A percentile compares a stretch with the other conserved stretches of the same genome.
phyloP scores from a whole-genome alignment of 345 rosid genomes.

The Hibiscus mutabilis region DNA sequence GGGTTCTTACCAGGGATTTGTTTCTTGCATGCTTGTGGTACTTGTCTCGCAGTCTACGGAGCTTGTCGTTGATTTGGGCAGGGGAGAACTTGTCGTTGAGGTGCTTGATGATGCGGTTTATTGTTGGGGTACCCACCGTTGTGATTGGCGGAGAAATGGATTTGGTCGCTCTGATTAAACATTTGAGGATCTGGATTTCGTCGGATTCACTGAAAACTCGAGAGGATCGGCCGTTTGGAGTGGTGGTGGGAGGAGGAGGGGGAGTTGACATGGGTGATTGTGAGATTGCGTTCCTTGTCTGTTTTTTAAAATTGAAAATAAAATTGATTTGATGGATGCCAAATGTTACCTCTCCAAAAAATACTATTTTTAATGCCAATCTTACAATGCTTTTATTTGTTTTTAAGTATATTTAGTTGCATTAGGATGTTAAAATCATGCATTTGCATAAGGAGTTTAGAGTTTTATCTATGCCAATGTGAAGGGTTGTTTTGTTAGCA shows the following conservation, averaged over 20 bases:
- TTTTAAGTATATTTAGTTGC: too few relatives aligned
- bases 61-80: constrained; percentile 11
- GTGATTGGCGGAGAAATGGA: neutral
- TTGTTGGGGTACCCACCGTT: neutral
- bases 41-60: constrained; percentile 5
- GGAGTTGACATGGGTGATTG: neutral
- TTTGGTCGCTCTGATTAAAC: constrained; percentile 3
- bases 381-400: too few relatives aligned
- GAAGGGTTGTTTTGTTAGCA: too few relatives aligned
- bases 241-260: neutral
- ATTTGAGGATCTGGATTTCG: constrained; percentile 1
- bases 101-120: neutral
- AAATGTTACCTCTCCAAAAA: too few relatives aligned
- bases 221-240: constrained; percentile 8
- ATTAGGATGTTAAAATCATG: too few relatives aligned
- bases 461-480: too few relatives aligned
- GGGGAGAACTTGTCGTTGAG: neutral
- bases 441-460: too few relatives aligned
- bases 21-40: neutral
- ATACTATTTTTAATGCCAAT: too few relatives aligned
- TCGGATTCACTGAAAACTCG: constrained; percentile 12
- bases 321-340: neutral
- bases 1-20: constrained; percentile 3
- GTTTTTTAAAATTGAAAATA: too few relatives aligned
- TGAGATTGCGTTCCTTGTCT: neutral